Base-by-base conservation (phyloP, 768 basidiomycete species). In the Sarcodon aspratus region DNA sequence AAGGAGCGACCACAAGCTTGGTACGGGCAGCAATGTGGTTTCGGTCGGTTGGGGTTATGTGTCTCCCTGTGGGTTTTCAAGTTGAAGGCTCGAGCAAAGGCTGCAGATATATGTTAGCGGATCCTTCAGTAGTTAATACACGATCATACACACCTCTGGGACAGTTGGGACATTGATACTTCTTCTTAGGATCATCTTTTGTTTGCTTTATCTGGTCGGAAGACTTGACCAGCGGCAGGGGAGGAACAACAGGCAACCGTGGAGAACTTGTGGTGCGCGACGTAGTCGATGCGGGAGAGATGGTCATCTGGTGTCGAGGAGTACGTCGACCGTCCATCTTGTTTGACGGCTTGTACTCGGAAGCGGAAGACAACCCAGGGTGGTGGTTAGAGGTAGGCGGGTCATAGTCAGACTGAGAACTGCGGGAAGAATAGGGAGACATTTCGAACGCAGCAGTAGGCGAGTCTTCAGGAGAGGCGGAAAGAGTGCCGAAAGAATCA, bases 21-120 rank as follows among this genome's bases (percentile, higher is more conserved):
- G 65, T 95, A 88, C 38, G 84, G 85, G 64, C 93, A 97, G 42
- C 82, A 75, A 61, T 90, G 85, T 6, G 91, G 90, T 69, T 95
- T 97, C 45, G 83, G 68, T 52, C 93, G 76, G 64, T 89, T 82
- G 18, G 94, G 93, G 62, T 95, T 90, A 65, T 97, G 93, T 3
- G 93, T 97, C 21, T 85, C 85, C 76, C 88, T 82, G 64, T 96
- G 93, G 0, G 93, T 94, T 71, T 97, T 97, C 50, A 97, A 67
- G 59, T 97, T 97, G 66, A 88, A 96, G 2, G 91, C 91, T 27
- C 93, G 74, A 9, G 92, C 93, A 57, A 97, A 97, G 1, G 86
- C 94, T 86, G 50, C 17, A 50, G 46, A 51, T 48, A 42, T 42
- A 2, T 1, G 13, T 50, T 34, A 53, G 47, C 51, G 44, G 48